phyloP scores from a whole-genome alignment of 2,329 filamentous ascomycete species.

The Diaporthe sp. region DNA sequence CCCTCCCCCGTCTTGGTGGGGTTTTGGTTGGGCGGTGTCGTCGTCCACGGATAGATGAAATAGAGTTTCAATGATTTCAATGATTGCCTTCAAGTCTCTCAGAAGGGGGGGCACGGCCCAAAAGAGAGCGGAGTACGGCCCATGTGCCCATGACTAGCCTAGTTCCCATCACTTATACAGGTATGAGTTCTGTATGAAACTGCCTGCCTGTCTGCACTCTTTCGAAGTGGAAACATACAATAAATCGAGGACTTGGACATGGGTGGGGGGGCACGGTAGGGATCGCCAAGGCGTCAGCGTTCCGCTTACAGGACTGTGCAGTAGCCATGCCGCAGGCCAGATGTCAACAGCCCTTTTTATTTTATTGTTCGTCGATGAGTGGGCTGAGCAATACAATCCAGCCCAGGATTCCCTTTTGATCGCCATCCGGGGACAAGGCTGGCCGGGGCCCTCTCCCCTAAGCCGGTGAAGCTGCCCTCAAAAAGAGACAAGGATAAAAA shows the following conservation, averaged over 20 bases:
- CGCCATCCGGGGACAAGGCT: constrained; percentile 23
- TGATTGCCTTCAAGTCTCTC: not conserved
- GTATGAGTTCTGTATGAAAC: not conserved
- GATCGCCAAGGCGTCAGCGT: constrained; percentile 19
- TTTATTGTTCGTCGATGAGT: constrained; percentile 35
- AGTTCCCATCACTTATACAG: not conserved
- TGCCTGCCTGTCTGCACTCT: not conserved
- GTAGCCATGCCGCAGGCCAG: constrained; percentile 19
- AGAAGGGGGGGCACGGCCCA: too few species aligned
- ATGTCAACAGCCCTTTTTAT: constrained; percentile 25
- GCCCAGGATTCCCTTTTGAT: constrained; percentile 36
- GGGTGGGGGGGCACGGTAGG: not conserved
- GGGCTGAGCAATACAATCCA: constrained; percentile 33
- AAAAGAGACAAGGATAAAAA: constrained; percentile 37
- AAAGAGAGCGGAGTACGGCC: not conserved
- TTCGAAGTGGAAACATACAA: not conserved
- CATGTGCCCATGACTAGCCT: not conserved
- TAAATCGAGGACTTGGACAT: not conserved
- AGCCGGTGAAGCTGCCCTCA: constrained; percentile 30
- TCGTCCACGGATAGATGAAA: not conserved
- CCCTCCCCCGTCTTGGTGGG: not conserved
- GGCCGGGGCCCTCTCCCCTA: constrained; percentile 24
- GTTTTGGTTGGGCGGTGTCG: not conserved
- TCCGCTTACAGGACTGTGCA: constrained; percentile 7
- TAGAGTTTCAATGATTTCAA: constrained; percentile 15